A percentile compares a stretch with the other conserved stretches of the same genome.
phyloP scores from a whole-genome alignment of 306 rosid genomes.

The Citrullus colocynthis region DNA sequence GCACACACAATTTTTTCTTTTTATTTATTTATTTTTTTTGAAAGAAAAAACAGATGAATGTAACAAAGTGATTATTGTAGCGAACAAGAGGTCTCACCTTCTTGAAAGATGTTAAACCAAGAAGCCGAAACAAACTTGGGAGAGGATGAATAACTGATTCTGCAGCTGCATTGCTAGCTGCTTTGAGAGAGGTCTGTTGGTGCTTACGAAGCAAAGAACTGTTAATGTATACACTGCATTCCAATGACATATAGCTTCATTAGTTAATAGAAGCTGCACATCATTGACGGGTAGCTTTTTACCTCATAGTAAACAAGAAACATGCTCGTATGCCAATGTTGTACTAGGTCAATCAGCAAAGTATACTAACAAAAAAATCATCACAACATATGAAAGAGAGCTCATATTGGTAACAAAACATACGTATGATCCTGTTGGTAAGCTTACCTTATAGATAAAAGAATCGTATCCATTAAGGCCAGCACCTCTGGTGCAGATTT shows the following conservation, averaged over 20 bases:
- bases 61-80: background rate
- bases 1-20: too few species aligned
- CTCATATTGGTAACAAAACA: background rate
- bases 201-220: conserved; percentile 60
- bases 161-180: conserved; percentile 43
- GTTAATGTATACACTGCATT: conserved; percentile 55
- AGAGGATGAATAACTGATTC: conserved; percentile 82
- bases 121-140: conserved; percentile 66
- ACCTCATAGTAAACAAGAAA: background rate
- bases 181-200: conserved; percentile 57
- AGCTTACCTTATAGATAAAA: conserved; percentile 61
- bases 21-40: too few species aligned
- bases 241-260: conserved; percentile 1
- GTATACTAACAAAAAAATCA: background rate
- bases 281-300: background rate
- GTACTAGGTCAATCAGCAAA: background rate
- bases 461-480: conserved; percentile 67
- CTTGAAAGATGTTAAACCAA: conserved; percentile 61
- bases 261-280: conserved; percentile 6
- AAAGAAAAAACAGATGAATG: background rate
- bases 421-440: background rate
- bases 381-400: background rate
- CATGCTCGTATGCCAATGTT: background rate
- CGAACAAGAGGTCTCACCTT: conserved; percentile 34
- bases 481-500: conserved; percentile 53